Conservation (phyloP, 192 early-diverging fungal species). For the Entomortierella lignicola region DNA sequence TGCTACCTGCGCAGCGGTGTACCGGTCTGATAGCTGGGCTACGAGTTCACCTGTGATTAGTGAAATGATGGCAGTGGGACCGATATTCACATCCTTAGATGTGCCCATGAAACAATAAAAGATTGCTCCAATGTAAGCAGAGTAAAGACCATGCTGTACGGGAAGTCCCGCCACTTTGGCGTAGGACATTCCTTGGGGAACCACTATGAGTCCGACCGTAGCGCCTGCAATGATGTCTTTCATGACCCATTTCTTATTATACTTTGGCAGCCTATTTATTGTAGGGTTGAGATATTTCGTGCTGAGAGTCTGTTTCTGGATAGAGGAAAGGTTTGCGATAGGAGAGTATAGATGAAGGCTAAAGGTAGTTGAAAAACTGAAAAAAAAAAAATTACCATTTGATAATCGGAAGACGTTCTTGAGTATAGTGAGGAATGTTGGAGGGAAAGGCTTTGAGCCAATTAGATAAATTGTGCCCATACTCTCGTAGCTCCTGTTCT, state of each 20-base stretch:
- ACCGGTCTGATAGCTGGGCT: constrained; percentile 1
- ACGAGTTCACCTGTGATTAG: constrained; percentile 27
- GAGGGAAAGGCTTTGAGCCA: constrained; percentile 17
- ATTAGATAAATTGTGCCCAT: not conserved
- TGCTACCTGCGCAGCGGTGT: constrained; percentile 51
- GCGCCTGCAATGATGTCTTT: constrained; percentile 73
- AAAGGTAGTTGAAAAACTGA: not conserved
- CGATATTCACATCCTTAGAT: constrained; percentile 76
- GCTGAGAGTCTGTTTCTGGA: too few relatives aligned
- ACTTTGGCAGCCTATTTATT: constrained; percentile 12
- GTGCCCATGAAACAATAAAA: constrained; percentile 79
- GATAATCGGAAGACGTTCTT: constrained; percentile 17
- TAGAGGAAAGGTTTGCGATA: too few relatives aligned
- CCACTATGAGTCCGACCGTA: constrained; percentile 75
- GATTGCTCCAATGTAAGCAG: constrained; percentile 68
- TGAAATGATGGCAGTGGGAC: constrained; percentile 60
- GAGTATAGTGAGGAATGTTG: constrained; percentile 11
- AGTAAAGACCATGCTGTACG: constrained; percentile 78
- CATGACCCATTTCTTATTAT: constrained; percentile 52
- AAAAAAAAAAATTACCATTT: constrained; percentile 3
- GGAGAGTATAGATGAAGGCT: not conserved
- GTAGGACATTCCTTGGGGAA: constrained; percentile 76
- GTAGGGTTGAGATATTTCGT: too few relatives aligned
- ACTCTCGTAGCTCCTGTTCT: constrained; percentile 20
- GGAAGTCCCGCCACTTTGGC: constrained; percentile 76